Conservation (phyloP, 768 basidiomycete genomes). For the Lactarius hengduanensis region DNA sequence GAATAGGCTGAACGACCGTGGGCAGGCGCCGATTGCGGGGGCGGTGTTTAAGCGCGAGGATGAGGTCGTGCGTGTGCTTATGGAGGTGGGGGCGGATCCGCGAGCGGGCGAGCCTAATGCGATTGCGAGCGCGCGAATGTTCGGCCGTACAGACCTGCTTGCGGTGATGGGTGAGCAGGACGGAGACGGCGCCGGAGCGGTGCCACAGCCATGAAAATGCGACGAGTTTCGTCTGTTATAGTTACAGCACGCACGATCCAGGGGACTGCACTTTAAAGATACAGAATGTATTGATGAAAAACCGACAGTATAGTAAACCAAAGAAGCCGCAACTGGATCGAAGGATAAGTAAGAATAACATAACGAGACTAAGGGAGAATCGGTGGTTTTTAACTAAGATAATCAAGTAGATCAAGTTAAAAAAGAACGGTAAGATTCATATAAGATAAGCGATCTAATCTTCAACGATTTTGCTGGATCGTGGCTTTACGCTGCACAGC, state of each 20-base stretch:
- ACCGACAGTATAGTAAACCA: not conserved
- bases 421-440: not conserved
- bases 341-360: not conserved
- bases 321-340: not conserved
- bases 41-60: conserved; percentile 74
- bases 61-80: conserved; percentile 57
- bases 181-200: conserved; percentile 42
- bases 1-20: conserved; percentile 66
- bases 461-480: not conserved
- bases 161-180: conserved; percentile 56
- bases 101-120: conserved; percentile 64
- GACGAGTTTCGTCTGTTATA: not conserved
- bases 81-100: conserved; percentile 56
- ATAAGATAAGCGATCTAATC: not conserved
- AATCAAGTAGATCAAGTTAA: not conserved
- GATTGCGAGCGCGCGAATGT: conserved; percentile 67
- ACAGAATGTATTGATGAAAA: not conserved
- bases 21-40: conserved; percentile 73
- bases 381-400: not conserved
- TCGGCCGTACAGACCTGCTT: conserved; percentile 56
- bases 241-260: not conserved
- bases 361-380: not conserved
- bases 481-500: not conserved
- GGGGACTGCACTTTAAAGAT: not conserved
- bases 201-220: not conserved